Evolutionary conservation across 164 flowering plant genomes (phyloP).

Genomic region (Taxillus chinensis): DNA sequence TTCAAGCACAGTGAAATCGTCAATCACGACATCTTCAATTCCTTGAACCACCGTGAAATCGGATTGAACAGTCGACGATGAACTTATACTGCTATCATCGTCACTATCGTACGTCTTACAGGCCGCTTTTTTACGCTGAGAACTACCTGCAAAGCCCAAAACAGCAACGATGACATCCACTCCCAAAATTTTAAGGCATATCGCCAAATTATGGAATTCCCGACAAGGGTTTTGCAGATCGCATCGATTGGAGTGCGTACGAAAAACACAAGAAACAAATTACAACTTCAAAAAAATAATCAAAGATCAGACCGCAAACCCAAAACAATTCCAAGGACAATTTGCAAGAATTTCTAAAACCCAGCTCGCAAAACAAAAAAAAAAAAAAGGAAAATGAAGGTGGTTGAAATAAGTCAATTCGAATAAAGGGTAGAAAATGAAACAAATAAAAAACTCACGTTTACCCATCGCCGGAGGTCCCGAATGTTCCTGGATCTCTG

Average conservation of each 20-base stretch:
- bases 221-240: background rate
- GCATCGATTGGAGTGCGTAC: background rate
- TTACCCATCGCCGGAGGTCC: conserved; percentile 26
- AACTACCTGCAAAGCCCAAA: conserved; percentile 31
- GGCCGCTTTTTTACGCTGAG: conserved; percentile 45
- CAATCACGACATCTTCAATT: conserved; percentile 40
- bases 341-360: background rate
- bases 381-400: background rate
- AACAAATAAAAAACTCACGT: conserved; percentile 20
- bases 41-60: conserved; percentile 31
- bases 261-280: background rate
- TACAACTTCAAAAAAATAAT: background rate
- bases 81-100: conserved; percentile 61
- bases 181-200: background rate
- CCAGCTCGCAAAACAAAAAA: background rate
- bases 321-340: background rate
- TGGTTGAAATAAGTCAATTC: too few relatives aligned
- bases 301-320: background rate
- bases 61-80: conserved; percentile 50
- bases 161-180: background rate
- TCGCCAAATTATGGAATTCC: background rate
- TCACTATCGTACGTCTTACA: conserved; percentile 44
- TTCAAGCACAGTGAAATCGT: conserved; percentile 44
- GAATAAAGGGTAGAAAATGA: background rate
- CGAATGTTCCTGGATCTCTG: background rate